Evolutionary conservation across 2,329 filamentous ascomycete genomes (phyloP), one percentile per base, ranked within the genome.

Genomic region (Aspergillus tamarii): DNA sequence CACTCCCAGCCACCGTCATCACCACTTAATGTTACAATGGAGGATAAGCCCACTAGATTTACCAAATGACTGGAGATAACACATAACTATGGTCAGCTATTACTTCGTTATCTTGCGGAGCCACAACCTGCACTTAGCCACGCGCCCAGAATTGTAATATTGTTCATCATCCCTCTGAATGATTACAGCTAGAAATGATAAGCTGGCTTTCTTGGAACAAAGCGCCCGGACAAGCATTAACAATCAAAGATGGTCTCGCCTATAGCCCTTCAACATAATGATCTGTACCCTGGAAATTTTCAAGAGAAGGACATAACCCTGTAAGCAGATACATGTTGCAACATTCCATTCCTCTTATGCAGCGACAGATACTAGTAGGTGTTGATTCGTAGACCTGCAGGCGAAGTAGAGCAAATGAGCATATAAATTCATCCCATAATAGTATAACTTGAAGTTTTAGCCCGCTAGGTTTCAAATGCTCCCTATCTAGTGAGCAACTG

Each of bases 401-500:
- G 21, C 12, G 45, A 12, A 16, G 14, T 36, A 6, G 34, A 8
- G 34, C 12, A 36, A 36, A 16, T 14, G 32, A 12, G 8, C 14
- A 36, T 36, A 36, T 36, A 36, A 6, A 16, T 16, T 36, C 34
- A 36, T 14, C 12, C 21, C 23, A 26, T 12, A 28, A 26, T 26
- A n/a, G 11, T 8, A 48, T 48, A 48, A 4, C 45, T 48, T 19
- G 12, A 23, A 16, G 11, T 28, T 28, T 10, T 16, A 19, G 16
- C 16, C 16, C 39, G 7, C 8, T 19, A 2, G 39, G 39, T 41
- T 32, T 59, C 41, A 60, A 43, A 57, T 41, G 60, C 26, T 65
- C n/a, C 60, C 52, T 23, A 23, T 45, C 32, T 73, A 80, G 57
- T 80, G 78, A 59, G 74, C 71, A 32, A 75, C 72, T 56, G 73